Conservation (phyloP, 176 grass and related monocot genomes). For the Rhynchospora breviuscula region DNA sequence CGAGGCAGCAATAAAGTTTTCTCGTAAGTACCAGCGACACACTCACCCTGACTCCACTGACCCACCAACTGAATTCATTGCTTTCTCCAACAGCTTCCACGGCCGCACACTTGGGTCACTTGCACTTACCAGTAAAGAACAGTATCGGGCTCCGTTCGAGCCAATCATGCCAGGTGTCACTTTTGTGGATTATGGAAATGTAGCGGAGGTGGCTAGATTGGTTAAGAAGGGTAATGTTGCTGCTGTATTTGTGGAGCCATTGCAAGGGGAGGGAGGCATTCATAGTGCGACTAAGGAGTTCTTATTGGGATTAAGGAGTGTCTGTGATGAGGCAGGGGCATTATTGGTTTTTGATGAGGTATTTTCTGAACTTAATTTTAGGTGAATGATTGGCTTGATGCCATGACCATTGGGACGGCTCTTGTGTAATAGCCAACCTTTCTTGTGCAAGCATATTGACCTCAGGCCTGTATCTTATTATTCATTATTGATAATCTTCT, state of each 20-base stretch:
- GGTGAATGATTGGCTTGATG: background rate
- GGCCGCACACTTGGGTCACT: constrained; percentile 81
- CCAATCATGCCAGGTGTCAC: constrained; percentile 71
- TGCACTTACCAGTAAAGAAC: constrained; percentile 76
- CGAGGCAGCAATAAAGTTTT: constrained; percentile 95
- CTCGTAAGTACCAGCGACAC: constrained; percentile 68
- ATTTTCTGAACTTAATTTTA: background rate
- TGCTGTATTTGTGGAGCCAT: constrained; percentile 78
- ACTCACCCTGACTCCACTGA: constrained; percentile 17
- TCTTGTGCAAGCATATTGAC: no score
- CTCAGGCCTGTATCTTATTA: background rate
- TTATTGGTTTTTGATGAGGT: constrained; percentile 96
- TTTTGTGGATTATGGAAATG: constrained; percentile 60
- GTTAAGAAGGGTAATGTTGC: constrained; percentile 54
- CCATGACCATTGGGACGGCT: background rate
- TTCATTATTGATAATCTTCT: background rate
- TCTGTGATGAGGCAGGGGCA: constrained; percentile 58
- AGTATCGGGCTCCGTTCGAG: constrained; percentile 65
- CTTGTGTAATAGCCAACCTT: background rate
- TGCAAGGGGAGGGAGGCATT: constrained; percentile 89
- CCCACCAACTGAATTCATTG: constrained; percentile 47
- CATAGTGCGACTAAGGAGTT: constrained; percentile 73
- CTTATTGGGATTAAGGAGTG: constrained; percentile 48
- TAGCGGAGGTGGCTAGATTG: constrained; percentile 40
- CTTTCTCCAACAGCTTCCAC: constrained; percentile 81